A percentile compares a stretch with the other conserved stretches of the same genome.
Conservation (phyloP, 441 rosid genomes). For the Croton setiger region DNA sequence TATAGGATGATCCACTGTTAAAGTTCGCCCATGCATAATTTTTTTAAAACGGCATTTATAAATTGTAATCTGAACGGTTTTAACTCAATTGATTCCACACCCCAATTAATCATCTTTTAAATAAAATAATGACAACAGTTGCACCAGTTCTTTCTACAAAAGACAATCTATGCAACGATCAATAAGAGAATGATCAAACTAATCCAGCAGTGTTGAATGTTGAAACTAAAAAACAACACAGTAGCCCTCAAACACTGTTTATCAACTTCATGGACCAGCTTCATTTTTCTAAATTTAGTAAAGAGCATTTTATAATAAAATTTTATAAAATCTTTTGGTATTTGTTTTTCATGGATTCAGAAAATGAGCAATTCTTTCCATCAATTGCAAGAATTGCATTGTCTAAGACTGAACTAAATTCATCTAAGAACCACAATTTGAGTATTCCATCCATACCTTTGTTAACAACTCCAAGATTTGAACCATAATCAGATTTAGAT, state of each 20-base stretch:
- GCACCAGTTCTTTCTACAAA: neutral
- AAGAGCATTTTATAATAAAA: neutral
- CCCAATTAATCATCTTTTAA: neutral
- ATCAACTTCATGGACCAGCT: neutral
- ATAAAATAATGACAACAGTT: neutral
- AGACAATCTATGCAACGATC: neutral
- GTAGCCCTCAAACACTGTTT: neutral
- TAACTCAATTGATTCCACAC: neutral
- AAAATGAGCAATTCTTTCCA: neutral
- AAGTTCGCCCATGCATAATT: neutral
- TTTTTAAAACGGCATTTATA: neutral
- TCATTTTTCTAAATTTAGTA: neutral
- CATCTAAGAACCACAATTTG: neutral
- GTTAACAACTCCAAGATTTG: neutral
- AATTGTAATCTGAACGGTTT: neutral
- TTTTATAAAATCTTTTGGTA: neutral
- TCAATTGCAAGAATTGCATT: neutral
- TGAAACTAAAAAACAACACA: neutral
- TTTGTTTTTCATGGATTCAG: neutral
- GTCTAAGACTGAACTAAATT: neutral
- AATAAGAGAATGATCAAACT: neutral
- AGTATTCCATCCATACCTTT: slow-evolving; percentile 1
- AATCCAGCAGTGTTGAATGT: neutral
- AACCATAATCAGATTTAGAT: neutral
- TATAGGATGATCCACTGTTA: slow-evolving; percentile 28